A percentile compares a stretch with the other conserved stretches of the same genome.
phyloP scores from a whole-genome alignment of 2,329 filamentous ascomycete genomes.

The Stachybotrys echinatus region DNA sequence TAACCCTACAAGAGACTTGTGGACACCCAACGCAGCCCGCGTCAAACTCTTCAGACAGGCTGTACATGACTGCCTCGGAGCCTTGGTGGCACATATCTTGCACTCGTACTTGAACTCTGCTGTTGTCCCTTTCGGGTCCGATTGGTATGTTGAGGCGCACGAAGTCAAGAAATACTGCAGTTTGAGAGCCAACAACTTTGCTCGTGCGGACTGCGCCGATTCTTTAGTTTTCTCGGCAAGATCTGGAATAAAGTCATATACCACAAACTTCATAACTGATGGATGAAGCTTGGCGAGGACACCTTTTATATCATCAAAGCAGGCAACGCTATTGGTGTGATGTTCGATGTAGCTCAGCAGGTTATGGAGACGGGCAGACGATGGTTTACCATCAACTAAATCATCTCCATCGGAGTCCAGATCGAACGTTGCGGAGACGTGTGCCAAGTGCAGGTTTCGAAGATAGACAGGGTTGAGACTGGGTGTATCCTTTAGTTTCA shows the following conservation, averaged over 20 bases:
- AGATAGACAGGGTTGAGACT: no score
- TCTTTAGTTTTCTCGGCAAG: slow-evolving; percentile 22
- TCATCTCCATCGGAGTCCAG: no score
- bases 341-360: no score
- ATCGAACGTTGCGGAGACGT: no score
- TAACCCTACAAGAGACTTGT: slow-evolving; percentile 6
- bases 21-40: slow-evolving; percentile 12
- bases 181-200: slow-evolving; percentile 32
- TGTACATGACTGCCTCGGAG: slow-evolving; percentile 11
- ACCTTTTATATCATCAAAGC: slow-evolving; percentile 41
- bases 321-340: no score
- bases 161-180: slow-evolving; percentile 40
- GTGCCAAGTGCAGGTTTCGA: no score
- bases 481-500: no score
- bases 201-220: slow-evolving; percentile 15
- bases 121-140: slow-evolving; percentile 12
- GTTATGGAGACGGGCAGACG: no score
- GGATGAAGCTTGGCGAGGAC: slow-evolving; percentile 37
- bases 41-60: slow-evolving; percentile 17
- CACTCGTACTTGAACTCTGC: slow-evolving; percentile 16
- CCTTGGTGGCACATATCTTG: slow-evolving; percentile 13
- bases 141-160: slow-evolving; percentile 19
- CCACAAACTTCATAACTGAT: slow-evolving; percentile 32
- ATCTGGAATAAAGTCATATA: slow-evolving; percentile 27
- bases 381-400: no score